phyloP scores from a whole-genome alignment of 2,329 filamentous ascomycete genomes.

The Aureobasidium zeae region DNA sequence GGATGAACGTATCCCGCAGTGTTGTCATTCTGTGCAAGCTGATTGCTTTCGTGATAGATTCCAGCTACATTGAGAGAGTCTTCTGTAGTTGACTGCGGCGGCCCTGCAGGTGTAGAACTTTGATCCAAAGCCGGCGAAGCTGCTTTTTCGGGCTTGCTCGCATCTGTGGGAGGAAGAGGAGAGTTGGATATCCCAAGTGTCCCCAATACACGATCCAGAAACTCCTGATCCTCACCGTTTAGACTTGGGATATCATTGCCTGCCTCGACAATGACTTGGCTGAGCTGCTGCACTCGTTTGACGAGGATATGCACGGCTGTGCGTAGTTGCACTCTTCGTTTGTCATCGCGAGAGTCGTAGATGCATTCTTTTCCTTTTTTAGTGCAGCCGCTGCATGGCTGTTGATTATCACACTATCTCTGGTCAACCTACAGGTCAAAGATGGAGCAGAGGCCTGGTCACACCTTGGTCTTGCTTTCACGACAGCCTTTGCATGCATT shows the following conservation, averaged over 20 bases:
- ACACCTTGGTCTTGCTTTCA: slow-evolving; percentile 19
- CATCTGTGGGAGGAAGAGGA: background rate
- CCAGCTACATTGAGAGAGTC: background rate
- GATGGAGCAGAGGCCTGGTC: background rate
- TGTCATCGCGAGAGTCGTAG: slow-evolving; percentile 25
- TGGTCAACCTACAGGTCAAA: background rate
- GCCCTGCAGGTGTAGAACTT: background rate
- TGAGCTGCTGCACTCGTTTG: slow-evolving; percentile 5
- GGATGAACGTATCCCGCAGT: background rate
- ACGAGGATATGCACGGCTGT: slow-evolving; percentile 6
- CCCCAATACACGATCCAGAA: slow-evolving; percentile 29
- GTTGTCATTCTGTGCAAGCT: too few relatives aligned
- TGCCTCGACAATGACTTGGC: slow-evolving; percentile 6
- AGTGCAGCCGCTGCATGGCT: slow-evolving; percentile 21
- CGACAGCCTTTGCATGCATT: slow-evolving; percentile 19
- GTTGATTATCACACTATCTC: slow-evolving; percentile 18
- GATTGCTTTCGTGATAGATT: too few relatives aligned
- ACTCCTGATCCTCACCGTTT: slow-evolving; percentile 28
- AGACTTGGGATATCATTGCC: slow-evolving; percentile 11
- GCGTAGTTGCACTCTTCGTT: slow-evolving; percentile 18
- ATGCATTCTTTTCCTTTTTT: slow-evolving; percentile 22
- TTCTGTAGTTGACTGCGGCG: background rate
- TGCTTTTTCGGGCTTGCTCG: background rate
- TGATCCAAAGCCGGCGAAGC: too few relatives aligned
- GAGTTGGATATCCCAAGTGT: slow-evolving; percentile 12